Base-by-base conservation (phyloP, 2,329 filamentous ascomycete genomes). In the Colletotrichum cuscutae region DNA sequence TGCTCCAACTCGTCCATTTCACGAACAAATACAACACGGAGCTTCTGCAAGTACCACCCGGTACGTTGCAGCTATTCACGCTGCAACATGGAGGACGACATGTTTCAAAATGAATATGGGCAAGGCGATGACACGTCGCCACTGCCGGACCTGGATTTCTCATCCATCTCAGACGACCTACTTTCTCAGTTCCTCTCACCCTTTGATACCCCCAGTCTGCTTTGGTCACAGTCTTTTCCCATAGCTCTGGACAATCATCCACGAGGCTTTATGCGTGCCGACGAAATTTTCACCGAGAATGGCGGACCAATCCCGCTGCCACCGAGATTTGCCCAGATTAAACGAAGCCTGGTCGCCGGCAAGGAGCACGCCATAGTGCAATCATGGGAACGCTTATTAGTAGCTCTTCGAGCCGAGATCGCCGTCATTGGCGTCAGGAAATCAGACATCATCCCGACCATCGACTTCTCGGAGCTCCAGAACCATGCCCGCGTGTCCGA, bases 321-420 rank as follows among this genome's bases (percentile, higher is more conserved):
- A n/a, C 85, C 84, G 56, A 87, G 89, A 32, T 91, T 90, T 75
- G 87, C 86, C 59, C 84, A 85, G 74, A 85, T 90, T 77, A 91
- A 91, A 79, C 85, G 84, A 68, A 84, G 82, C 22, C 85, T 91
- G 59, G 86, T 89, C 52, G 84, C 83, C 42, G 88, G 88, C 64
- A 86, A 87, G 77, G 90, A 92, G 73, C 79, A 83, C 26, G 86
- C 84, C 64, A 81, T 91, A 65, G 84, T 87, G 76, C 86, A 87
- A 5, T 89, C 86, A 8, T 91, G 89, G 89, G 82, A 80, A 3
- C 86, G 89, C 6, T 81, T 91, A 60, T 80, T 90, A n/a, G 80
- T 77, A 2, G 87, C 87, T 5, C 81, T 91, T 74, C 84, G 82
- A 65, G 82, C 81, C 56, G 88, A 90, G 72, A 85, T 89, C 60